Evolutionary conservation across 2,329 filamentous ascomycete genomes (phyloP).

Genomic region (Pseudodiploospora longispora): DNA sequence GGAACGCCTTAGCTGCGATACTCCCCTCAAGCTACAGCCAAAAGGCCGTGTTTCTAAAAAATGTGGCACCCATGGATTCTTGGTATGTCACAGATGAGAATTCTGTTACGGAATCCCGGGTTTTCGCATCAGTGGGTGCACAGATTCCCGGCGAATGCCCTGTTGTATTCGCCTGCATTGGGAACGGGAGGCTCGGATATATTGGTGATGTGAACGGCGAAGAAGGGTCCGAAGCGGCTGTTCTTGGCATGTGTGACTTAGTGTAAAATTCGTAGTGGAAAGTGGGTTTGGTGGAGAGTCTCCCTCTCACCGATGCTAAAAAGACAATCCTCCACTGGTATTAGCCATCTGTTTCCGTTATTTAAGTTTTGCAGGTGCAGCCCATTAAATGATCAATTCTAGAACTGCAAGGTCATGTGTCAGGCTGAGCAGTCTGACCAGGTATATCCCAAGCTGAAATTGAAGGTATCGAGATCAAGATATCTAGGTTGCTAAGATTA

Average conservation of each 20-base stretch:
- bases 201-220: conserved; percentile 21
- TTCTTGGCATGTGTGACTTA: conserved; percentile 22
- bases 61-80: conserved; percentile 13
- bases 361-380: no score
- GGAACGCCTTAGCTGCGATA: conserved; percentile 1
- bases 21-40: conserved; percentile 17
- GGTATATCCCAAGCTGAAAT: no score
- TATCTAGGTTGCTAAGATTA: no score
- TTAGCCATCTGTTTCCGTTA: no score
- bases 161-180: conserved; percentile 17
- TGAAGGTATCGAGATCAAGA: no score
- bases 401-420: no score
- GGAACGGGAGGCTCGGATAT: conserved; percentile 20
- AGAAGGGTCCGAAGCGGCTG: conserved; percentile 13
- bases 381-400: no score
- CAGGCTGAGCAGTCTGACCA: no score
- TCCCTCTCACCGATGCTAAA: no score
- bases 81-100: conserved; percentile 15
- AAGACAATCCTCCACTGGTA: no score
- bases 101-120: conserved; percentile 3
- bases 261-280: neutral
- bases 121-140: neutral
- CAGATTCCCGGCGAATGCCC: conserved; percentile 11
- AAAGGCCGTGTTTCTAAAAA: conserved; percentile 16
- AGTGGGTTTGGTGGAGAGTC: no score